These are phyloP conservation scores for Scheffersomyces lignicola DNA, from an alignment of 1,139 yeast genomes.

Conservation along the genomic window DNA sequence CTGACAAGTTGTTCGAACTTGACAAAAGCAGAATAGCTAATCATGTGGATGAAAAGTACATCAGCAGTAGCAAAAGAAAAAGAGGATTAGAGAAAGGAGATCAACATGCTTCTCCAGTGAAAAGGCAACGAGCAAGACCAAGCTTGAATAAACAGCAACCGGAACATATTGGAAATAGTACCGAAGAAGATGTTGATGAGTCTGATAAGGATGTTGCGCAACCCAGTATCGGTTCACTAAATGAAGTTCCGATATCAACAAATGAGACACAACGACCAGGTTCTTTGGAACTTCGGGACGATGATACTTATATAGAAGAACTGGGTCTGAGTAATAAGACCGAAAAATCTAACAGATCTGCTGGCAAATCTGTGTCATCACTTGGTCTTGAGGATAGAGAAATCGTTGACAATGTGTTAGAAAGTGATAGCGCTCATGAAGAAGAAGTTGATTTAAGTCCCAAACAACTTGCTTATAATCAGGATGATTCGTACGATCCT, in stretches of 20 bases:
- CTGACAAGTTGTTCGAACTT: slow-evolving; percentile 10
- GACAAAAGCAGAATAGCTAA: slow-evolving; percentile 10
- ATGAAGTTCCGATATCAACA: too few relatives aligned
- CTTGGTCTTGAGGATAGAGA: slow-evolving; percentile 6
- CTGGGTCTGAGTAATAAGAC: neutral
- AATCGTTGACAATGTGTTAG: slow-evolving; percentile 9
- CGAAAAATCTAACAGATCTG: neutral
- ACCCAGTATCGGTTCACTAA: too few relatives aligned
- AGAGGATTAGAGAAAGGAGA: too few relatives aligned
- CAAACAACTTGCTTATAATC: slow-evolving; percentile 4
- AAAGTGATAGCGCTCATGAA: slow-evolving; percentile 4
- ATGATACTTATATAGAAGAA: slow-evolving; percentile 2
- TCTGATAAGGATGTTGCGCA: too few relatives aligned
- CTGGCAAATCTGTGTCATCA: neutral
- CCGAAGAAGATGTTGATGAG: too few relatives aligned
- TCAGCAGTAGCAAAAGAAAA: neutral
- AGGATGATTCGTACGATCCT: neutral
- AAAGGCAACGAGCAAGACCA: neutral
- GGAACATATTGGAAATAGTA: too few relatives aligned
- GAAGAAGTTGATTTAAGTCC: slow-evolving; percentile 4
- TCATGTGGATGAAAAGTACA: slow-evolving; percentile 7
- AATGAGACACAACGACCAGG: neutral
- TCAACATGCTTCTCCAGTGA: too few relatives aligned
- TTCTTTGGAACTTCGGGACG: slow-evolving; percentile 2
- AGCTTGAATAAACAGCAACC: too few relatives aligned